Conservation (phyloP, 2,329 filamentous ascomycete species). For the Cladorrhinum sp. region DNA sequence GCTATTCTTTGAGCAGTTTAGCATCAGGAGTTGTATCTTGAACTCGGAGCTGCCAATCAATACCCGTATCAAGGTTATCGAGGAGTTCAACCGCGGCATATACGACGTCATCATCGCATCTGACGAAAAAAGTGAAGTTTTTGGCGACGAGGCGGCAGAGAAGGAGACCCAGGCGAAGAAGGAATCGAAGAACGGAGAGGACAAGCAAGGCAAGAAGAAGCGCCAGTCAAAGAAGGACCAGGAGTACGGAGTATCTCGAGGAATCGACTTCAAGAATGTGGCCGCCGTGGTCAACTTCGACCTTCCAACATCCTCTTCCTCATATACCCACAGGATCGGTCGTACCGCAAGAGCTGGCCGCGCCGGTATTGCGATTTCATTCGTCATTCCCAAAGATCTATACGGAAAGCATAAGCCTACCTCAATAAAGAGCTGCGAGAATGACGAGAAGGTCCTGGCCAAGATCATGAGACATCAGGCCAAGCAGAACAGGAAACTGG, state of each 20-base stretch:
- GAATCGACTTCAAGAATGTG: conserved; percentile 93
- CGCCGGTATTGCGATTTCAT: conserved; percentile 91
- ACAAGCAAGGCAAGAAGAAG: conserved; percentile 31
- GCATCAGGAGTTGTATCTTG: conserved; percentile 85
- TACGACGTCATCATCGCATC: conserved; percentile 98
- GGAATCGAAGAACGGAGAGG: conserved; percentile 39
- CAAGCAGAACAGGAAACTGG: conserved; percentile 75
- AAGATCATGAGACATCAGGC: conserved; percentile 77
- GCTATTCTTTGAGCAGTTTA: conserved; percentile 94
- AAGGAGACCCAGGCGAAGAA: conserved; percentile 39
- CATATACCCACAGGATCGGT: conserved; percentile 95
- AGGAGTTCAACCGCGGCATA: conserved; percentile 91
- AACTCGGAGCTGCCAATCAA: conserved; percentile 95
- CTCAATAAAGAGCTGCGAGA: conserved; percentile 67
- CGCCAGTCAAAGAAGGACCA: conserved; percentile 60
- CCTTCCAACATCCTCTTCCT: conserved; percentile 80
- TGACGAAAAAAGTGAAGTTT: conserved; percentile 50
- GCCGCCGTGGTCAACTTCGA: conserved; percentile 96
- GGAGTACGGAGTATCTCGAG: conserved; percentile 92
- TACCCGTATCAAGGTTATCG: conserved; percentile 87
- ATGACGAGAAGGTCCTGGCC: conserved; percentile 80
- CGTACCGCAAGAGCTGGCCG: conserved; percentile 89
- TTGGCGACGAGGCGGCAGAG: conserved; percentile 42
- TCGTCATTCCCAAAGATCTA: conserved; percentile 77
- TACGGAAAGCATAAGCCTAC: conserved; percentile 91